phyloP scores from a whole-genome alignment of 805 yeast species.

The Saturnispora sanitii region DNA sequence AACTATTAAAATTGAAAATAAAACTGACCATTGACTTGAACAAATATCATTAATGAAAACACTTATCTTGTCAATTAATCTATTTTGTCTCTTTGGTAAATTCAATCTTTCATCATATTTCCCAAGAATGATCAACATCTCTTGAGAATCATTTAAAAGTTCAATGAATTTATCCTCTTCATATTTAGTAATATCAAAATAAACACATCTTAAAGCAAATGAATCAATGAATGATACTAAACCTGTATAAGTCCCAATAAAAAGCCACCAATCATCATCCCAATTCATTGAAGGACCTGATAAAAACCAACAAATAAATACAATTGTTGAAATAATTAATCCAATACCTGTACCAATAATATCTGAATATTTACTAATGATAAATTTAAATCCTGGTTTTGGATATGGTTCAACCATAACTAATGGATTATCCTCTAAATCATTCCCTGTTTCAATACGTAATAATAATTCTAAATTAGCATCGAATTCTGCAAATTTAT shows the following conservation, averaged over 20 bases:
- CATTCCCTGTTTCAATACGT: background rate
- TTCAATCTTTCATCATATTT: constrained; percentile 9
- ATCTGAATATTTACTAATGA: constrained; percentile 29
- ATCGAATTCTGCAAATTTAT: constrained; percentile 21
- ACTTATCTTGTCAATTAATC: constrained; percentile 12
- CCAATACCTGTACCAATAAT: constrained; percentile 36
- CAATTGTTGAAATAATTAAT: constrained; percentile 25
- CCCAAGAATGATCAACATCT: constrained; percentile 22
- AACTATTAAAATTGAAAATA: constrained; percentile 22
- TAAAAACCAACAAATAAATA: constrained; percentile 29
- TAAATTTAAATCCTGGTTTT: constrained; percentile 11
- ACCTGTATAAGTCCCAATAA: constrained; percentile 39
- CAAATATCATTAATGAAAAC: constrained; percentile 23
- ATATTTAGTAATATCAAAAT: constrained; percentile 20
- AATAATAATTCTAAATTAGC: constrained; percentile 20
- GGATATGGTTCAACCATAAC: constrained; percentile 23
- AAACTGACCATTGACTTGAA: constrained; percentile 27
- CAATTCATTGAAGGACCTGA: constrained; percentile 30
- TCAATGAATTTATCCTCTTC: constrained; percentile 18
- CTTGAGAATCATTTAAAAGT: constrained; percentile 27
- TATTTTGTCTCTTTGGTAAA: constrained; percentile 6
- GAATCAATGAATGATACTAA: constrained; percentile 35
- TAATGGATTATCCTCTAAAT: constrained; percentile 18
- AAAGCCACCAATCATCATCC: constrained; percentile 35
- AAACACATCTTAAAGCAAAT: constrained; percentile 32